Percentiles rank a stretch among this genome's conserved stretches.
These are phyloP conservation scores for Tolypocladium ovalisporum DNA, from an alignment of 2,329 filamentous ascomycete species.

Conservation along the genomic window DNA sequence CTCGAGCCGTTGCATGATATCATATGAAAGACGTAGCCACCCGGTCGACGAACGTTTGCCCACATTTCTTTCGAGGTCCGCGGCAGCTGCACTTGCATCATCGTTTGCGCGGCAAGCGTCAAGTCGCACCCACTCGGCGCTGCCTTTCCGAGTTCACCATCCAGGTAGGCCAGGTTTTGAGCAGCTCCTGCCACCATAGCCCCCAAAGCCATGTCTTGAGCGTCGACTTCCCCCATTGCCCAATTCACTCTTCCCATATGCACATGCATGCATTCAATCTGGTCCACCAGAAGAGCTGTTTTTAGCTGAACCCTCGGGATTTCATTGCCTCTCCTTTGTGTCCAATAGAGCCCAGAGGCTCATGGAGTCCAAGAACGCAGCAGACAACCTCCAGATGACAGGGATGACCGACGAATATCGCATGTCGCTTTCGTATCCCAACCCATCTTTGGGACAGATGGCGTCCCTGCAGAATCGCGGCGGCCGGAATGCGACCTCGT, in stretches of 20 bases:
- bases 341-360: background rate
- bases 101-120: background rate
- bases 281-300: background rate
- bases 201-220: background rate
- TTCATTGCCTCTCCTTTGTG: background rate
- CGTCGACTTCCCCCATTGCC: background rate
- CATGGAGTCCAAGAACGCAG: too few relatives aligned
- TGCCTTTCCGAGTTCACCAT: background rate
- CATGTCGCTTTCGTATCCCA: constrained; percentile 11
- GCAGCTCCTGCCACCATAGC: background rate
- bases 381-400: background rate
- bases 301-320: background rate
- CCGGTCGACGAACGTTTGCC: background rate
- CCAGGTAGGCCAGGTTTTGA: background rate
- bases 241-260: background rate
- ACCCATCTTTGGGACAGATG: constrained; percentile 12
- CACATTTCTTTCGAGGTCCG: background rate
- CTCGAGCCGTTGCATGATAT: background rate
- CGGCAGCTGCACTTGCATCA: background rate
- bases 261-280: background rate
- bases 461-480: constrained; percentile 1
- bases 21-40: background rate
- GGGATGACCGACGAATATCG: constrained; percentile 1
- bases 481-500: background rate
- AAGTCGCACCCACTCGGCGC: background rate